Base-by-base conservation (phyloP, 192 early-diverging fungal species). In the Backusella parvicylindrica region DNA sequence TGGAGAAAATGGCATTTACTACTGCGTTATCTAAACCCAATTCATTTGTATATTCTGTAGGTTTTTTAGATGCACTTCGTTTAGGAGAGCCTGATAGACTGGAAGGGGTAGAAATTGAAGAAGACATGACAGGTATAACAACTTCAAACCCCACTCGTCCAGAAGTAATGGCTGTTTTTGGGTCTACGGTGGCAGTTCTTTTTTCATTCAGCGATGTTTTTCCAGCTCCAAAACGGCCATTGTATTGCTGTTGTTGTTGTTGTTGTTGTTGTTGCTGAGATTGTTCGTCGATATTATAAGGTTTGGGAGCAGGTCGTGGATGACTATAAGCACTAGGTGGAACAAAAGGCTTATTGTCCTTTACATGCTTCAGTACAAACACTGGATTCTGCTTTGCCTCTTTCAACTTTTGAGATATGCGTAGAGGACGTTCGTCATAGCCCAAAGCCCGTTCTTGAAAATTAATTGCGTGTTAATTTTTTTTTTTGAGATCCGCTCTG, bases 381-480 rank as follows among this genome's bases (percentile, higher is more conserved):
- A 90, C 87, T 11, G 94, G 93, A 23, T 86, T 86, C 64, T 89
- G 87, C 15, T 89, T 89, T 1, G 82, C 84, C 40, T 93, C 91
- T 71, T 91, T 92, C 33, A 94, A 79, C 75, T 93, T 88, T 82
- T 94, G 92, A 74, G 91, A 91, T 68, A 86, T 72, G 6, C 90
- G 72, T 23, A 93, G 75, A 31, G 95, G 94, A 76, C 89, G 92
- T 76, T 97, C 95, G 71, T 95, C 91, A 63, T 92, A 87, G 0
- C 88, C 87, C 40, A 97, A 77, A 23, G 87, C 83, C 9, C 92
- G 89, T 73, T 93, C 91, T 87, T 82, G 23, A 50, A 43, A 23
- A 36, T 64, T 16, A 40, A 64, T 18, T 41, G 12, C 23, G 40
- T 28, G 32, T 66, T 74, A 66, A 41, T 18, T 21, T 21, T 47